Percentiles rank a stretch among this genome's conserved stretches.
These are phyloP conservation scores for Aaosphaeria pasadenensis DNA, from an alignment of 2,329 filamentous ascomycete genomes.

Conservation along the genomic window DNA sequence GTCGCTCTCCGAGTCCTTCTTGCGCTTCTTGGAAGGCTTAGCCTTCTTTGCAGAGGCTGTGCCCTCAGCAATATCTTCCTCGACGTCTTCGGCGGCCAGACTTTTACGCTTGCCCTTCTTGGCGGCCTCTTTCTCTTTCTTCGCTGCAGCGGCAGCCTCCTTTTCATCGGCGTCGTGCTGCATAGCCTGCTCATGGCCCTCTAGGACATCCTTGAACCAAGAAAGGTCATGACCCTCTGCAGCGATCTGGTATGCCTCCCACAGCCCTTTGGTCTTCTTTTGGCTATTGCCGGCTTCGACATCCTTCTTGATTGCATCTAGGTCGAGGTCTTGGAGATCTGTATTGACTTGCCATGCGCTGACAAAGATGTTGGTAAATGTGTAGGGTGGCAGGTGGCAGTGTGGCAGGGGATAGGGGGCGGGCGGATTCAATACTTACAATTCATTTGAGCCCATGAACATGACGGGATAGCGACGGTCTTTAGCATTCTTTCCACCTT, in stretches of 20 bases:
- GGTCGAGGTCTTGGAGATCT: conserved; percentile 72
- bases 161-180: conserved; percentile 60
- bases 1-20: conserved; percentile 64
- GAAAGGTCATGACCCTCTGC: conserved; percentile 73
- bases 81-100: conserved; percentile 30
- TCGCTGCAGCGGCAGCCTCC: conserved; percentile 63
- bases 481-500: conserved; percentile 79
- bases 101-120: conserved; percentile 50
- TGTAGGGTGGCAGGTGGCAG: not conserved
- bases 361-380: not conserved
- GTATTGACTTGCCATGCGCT: conserved; percentile 93
- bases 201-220: conserved; percentile 79
- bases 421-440: conserved; percentile 63
- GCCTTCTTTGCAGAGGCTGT: conserved; percentile 33
- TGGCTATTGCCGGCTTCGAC: conserved; percentile 72
- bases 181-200: conserved; percentile 55
- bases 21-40: conserved; percentile 64
- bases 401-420: not conserved
- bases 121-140: conserved; percentile 59
- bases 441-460: conserved; percentile 94
- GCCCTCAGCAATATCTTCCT: conserved; percentile 40
- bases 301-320: conserved; percentile 68
- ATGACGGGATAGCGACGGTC: conserved; percentile 92
- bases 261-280: conserved; percentile 79
- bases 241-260: conserved; percentile 77